Evolutionary conservation across 306 rosid species (phyloP), one percentile per base, ranked within the genome.

Genomic region (Quercus berberidifolia): DNA sequence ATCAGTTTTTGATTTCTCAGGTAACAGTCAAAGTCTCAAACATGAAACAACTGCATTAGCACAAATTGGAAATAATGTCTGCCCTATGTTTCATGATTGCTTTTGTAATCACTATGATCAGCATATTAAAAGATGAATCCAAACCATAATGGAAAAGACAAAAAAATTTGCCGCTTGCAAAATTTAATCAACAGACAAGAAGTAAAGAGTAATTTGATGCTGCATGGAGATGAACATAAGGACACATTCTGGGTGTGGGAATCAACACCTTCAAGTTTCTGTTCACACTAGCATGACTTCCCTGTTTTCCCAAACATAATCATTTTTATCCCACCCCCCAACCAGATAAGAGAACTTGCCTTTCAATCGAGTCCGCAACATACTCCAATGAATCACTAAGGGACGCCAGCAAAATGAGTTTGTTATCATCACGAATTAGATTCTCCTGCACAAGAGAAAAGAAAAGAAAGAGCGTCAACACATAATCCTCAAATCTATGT

Each of bases 321-420:
- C 75, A 64, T 77, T 78, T 73, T 55, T 71, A 71, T 67, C 41
- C 38, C 57, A 63, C 69, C 19, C 14, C 65, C 69, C 30, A 64
- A 57, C 76, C 30, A 76, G 52, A 76, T 46, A 41, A 82, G 80
- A 75, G 74, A 90, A 78, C 93, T 87, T 91, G 81, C 99, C 95
- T 90, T 90, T 96, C 94, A 81, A 96, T 91, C 58, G 98, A 90
- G 81, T 91, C 97, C 13, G 98, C 99, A 80, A 96, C 93, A 87
- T 87, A 96, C 91, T 93, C 99, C 88, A 96, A 87, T 18, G 99
- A 96, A 79, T 96, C 99, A 74, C 99, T 93, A 46, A 96, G 99
- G 76, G 99, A 96, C 78, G 98, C 97, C 86, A 96, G 88, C 91
- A 96, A 87, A 84, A 96, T 91, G 75, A 96, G 94, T 80, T 91